phyloP scores from a whole-genome alignment of 2,329 filamentous ascomycete species.

The Juglanconis juglandina region DNA sequence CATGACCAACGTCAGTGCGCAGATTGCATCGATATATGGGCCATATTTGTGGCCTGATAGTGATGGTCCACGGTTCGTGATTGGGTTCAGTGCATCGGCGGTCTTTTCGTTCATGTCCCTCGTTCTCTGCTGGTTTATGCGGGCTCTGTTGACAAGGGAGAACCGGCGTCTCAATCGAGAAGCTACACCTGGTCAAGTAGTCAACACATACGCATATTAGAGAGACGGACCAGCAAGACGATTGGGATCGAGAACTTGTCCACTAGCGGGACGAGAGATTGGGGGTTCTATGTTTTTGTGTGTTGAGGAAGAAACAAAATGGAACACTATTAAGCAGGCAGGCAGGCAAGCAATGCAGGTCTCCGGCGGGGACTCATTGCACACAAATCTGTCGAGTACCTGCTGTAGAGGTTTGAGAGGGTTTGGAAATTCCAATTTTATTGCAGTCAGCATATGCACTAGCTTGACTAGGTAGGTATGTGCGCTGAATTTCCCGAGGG shows the following conservation, averaged over 20 bases:
- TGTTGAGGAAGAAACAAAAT: too few relatives aligned
- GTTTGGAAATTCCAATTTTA: too few relatives aligned
- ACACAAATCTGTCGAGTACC: too few relatives aligned
- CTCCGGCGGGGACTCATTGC: too few relatives aligned
- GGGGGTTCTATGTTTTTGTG: background rate
- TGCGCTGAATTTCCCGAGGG: too few relatives aligned
- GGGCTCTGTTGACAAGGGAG: background rate
- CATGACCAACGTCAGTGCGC: constrained; percentile 35
- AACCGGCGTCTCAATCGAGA: background rate
- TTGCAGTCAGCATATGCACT: too few relatives aligned
- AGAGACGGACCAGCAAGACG: background rate
- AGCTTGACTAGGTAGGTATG: too few relatives aligned
- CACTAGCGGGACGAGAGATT: background rate
- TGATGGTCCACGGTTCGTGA: constrained; percentile 24
- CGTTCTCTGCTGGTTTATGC: background rate
- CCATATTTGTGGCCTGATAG: constrained; percentile 37
- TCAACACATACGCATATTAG: background rate
- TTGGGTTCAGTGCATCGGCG: constrained; percentile 6
- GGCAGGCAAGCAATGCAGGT: too few relatives aligned
- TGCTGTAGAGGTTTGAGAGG: too few relatives aligned
- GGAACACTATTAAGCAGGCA: too few relatives aligned
- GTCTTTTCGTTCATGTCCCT: constrained; percentile 3
- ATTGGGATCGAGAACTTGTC: too few relatives aligned
- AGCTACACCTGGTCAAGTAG: background rate
- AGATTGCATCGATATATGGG: constrained; percentile 36